Conservation (phyloP, 345 rosid species). For the Leavenworthia alabamica region DNA sequence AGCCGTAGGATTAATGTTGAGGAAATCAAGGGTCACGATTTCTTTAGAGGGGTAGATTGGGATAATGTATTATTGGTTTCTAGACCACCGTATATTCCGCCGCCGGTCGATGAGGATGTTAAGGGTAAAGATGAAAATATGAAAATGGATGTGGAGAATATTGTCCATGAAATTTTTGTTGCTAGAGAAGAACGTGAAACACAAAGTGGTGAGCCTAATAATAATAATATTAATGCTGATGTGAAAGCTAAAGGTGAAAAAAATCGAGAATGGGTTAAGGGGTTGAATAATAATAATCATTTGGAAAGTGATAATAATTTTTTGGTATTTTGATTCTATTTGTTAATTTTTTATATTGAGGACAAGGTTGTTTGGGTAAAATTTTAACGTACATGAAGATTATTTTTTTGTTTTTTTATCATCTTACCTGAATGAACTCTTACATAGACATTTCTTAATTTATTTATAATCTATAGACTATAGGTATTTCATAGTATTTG, state of each 20-base stretch:
- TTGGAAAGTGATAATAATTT: constrained; percentile 13
- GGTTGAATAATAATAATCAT: constrained; percentile 10
- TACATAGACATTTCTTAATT: too few species aligned
- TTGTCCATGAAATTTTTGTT: constrained; percentile 49
- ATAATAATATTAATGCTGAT: neutral
- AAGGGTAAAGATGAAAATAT: constrained; percentile 9
- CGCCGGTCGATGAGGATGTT: neutral
- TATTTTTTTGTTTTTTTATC: too few species aligned
- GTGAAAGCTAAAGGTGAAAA: neutral
- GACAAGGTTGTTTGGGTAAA: too few species aligned
- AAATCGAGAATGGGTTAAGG: constrained; percentile 24
- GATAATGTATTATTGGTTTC: constrained; percentile 34
- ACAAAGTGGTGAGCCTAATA: neutral
- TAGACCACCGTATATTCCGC: constrained; percentile 74
- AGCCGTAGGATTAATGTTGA: constrained; percentile 44
- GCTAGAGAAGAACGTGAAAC: constrained; percentile 14
- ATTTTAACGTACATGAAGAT: too few species aligned
- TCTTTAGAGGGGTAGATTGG: constrained; percentile 57
- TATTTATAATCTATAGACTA: too few species aligned
- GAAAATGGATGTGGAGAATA: constrained; percentile 50
- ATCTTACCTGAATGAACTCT: too few species aligned
- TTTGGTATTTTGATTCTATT: constrained; percentile 23
- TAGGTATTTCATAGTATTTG: too few species aligned
- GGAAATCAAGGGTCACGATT: constrained; percentile 59
- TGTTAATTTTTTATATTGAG: neutral